Conservation (phyloP, 140 eudicot genomes). For the Bidens hawaiensis region DNA sequence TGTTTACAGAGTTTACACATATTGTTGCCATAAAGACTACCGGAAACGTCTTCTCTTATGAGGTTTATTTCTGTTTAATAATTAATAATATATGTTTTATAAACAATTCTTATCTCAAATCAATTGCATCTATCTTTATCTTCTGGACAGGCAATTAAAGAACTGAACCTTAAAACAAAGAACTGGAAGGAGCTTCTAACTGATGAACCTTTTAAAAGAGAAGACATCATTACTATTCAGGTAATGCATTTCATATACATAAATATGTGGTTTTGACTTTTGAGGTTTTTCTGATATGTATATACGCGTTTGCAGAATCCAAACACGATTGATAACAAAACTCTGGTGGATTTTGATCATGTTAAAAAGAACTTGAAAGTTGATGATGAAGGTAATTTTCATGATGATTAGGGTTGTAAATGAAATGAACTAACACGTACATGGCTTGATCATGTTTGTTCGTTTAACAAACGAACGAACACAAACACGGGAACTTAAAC, state of each 20-base stretch:
- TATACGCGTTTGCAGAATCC: conserved; percentile 65
- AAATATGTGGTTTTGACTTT: too few relatives aligned
- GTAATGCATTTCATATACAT: conserved; percentile 15
- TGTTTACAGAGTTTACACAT: conserved; percentile 92
- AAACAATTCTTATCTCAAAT: neutral
- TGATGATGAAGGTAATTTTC: conserved; percentile 80
- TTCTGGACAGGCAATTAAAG: conserved; percentile 73
- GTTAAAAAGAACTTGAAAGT: conserved; percentile 77
- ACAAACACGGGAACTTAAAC: too few relatives aligned
- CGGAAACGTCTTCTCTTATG: conserved; percentile 95
- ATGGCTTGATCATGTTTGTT: too few relatives aligned
- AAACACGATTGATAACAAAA: conserved; percentile 72
- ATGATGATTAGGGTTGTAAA: too few relatives aligned
- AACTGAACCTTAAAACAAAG: conserved; percentile 85
- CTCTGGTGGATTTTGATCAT: conserved; percentile 83
- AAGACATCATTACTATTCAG: conserved; percentile 88
- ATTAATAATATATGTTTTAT: neutral
- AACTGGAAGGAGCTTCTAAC: conserved; percentile 99
- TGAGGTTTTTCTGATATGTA: neutral
- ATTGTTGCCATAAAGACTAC: conserved; percentile 93
- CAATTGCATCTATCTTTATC: conserved; percentile 8
- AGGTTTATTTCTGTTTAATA: conserved; percentile 43
- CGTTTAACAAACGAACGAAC: too few relatives aligned
- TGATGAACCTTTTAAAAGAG: conserved; percentile 82
- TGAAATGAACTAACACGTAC: too few relatives aligned